Conservation (phyloP, 345 rosid species). For the Durio zibethinus region DNA sequence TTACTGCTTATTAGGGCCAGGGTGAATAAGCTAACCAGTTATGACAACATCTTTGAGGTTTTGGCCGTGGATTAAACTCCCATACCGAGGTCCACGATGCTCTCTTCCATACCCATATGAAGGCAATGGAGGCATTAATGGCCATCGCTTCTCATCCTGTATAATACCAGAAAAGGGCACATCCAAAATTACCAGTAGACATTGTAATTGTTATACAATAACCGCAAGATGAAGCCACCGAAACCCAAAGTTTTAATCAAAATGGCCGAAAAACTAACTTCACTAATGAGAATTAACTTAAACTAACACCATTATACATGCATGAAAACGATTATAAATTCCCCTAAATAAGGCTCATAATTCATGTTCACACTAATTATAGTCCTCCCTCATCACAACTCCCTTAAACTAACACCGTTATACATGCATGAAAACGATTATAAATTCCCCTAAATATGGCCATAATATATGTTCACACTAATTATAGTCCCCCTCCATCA, state of each 20-base stretch:
- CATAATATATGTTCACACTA: neutral
- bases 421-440: neutral
- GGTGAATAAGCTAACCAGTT: constrained; percentile 41
- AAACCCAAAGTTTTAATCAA: neutral
- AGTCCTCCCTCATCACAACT: neutral
- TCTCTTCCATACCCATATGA: constrained; percentile 71
- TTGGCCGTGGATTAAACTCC: constrained; percentile 70
- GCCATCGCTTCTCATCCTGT: constrained; percentile 64
- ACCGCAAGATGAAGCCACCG: neutral
- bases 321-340: neutral
- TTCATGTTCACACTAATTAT: neutral
- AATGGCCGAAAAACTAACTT: neutral
- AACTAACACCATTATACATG: neutral
- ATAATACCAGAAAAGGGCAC: neutral
- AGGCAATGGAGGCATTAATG: constrained; percentile 64
- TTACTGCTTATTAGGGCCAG: neutral
- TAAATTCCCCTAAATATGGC: neutral
- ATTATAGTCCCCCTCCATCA: neutral
- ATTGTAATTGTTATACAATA: neutral
- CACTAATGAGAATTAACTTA: neutral
- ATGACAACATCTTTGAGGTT: constrained; percentile 64
- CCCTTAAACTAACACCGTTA: neutral
- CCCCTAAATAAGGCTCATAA: neutral
- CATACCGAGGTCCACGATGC: constrained; percentile 68
- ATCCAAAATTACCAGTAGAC: neutral